Percentiles rank a stretch among this genome's conserved stretches.
These are phyloP conservation scores for Gracilariopsis chorda DNA, from an alignment of 23 red algal species.

Conservation along the genomic window DNA sequence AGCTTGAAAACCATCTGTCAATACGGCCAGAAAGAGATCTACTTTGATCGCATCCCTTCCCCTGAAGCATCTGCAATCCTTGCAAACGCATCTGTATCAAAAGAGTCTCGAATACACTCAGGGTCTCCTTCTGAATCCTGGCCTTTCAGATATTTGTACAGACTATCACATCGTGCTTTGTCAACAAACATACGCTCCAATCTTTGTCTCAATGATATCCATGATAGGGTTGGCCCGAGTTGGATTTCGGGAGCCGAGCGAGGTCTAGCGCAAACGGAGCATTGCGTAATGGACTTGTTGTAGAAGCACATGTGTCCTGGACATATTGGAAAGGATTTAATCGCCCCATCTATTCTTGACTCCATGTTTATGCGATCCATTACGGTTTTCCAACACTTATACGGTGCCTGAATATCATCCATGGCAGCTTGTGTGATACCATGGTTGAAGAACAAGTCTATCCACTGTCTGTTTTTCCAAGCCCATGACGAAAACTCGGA, in stretches of 20 bases:
- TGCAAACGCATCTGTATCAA: neutral
- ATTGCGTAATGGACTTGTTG: too few relatives aligned
- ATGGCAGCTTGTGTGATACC: neutral
- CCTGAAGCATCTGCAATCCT: too few relatives aligned
- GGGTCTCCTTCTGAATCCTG: neutral
- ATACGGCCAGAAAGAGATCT: too few relatives aligned
- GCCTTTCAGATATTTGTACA: neutral
- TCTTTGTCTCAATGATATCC: neutral
- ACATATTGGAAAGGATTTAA: neutral
- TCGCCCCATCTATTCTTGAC: neutral
- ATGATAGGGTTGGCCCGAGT: too few relatives aligned
- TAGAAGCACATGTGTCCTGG: constrained; percentile 10
- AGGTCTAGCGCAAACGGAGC: neutral
- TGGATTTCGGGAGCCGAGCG: neutral
- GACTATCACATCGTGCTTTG: neutral
- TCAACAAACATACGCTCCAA: neutral
- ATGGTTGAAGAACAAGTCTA: neutral
- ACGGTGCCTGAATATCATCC: constrained; percentile 4
- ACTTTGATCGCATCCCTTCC: too few relatives aligned
- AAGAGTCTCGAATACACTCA: neutral
- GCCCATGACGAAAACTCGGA: too few relatives aligned
- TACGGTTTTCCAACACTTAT: neutral
- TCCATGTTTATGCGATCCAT: neutral
- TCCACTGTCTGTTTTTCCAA: neutral
- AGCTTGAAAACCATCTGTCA: too few relatives aligned